These are phyloP conservation scores for Fusarium sp. DNA, from an alignment of 2,329 filamentous ascomycete species.

Conservation along the genomic window DNA sequence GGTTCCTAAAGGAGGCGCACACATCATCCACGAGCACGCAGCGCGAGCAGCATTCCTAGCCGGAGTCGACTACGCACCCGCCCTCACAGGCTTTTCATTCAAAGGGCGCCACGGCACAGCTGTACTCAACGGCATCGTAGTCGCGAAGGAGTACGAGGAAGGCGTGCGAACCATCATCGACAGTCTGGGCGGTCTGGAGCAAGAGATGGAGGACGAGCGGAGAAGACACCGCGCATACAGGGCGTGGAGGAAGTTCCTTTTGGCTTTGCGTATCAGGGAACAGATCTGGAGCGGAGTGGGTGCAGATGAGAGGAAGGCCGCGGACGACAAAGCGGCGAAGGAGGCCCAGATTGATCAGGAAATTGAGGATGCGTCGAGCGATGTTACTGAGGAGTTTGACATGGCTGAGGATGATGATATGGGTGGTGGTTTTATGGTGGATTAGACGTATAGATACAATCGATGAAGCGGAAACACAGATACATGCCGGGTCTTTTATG, in stretches of 20 bases:
- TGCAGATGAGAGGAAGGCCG: conserved; percentile 60
- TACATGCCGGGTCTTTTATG: too few relatives aligned
- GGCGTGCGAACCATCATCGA: conserved; percentile 78
- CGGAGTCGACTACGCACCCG: conserved; percentile 87
- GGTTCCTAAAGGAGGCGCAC: conserved; percentile 84
- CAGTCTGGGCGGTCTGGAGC: conserved; percentile 75
- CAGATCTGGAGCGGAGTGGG: conserved; percentile 74
- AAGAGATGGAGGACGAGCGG: conserved; percentile 75
- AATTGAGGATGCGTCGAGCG: conserved; percentile 55
- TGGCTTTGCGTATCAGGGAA: conserved; percentile 81
- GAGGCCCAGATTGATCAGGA: conserved; percentile 56
- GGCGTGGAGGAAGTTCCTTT: conserved; percentile 77
- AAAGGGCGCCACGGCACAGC: conserved; percentile 88
- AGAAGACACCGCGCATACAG: conserved; percentile 79
- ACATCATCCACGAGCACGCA: conserved; percentile 73
- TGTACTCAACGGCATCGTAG: conserved; percentile 81
- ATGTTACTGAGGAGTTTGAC: conserved; percentile 60
- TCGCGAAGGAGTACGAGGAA: conserved; percentile 78
- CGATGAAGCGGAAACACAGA: not conserved
- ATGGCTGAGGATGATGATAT: conserved; percentile 60
- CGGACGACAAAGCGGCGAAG: conserved; percentile 54
- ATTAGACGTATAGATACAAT: conserved; percentile 43
- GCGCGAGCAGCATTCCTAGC: conserved; percentile 79
- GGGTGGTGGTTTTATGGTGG: conserved; percentile 62
- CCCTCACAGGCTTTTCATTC: conserved; percentile 91